phyloP scores from a whole-genome alignment of 805 yeast species.

The Monosporozyma siamensis region DNA sequence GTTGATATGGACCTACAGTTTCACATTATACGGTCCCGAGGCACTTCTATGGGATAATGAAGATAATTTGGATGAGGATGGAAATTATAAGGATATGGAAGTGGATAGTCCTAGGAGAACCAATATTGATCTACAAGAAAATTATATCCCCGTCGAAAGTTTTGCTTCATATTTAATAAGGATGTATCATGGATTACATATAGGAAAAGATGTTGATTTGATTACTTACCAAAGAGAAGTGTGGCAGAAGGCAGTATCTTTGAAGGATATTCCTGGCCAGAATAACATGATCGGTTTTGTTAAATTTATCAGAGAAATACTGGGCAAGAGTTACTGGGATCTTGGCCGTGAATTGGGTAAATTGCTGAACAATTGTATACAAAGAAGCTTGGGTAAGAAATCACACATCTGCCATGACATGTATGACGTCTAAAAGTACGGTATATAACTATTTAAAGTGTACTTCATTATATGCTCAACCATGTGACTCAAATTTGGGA shows the following conservation, averaged over 20 bases:
- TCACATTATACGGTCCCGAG: conserved; percentile 41
- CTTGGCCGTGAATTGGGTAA: conserved; percentile 48
- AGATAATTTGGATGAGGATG: background rate
- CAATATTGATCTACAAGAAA: conserved; percentile 7
- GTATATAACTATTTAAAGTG: background rate
- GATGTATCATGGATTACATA: conserved; percentile 33
- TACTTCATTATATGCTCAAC: too few relatives aligned
- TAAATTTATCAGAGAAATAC: conserved; percentile 34
- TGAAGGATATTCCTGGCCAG: conserved; percentile 35
- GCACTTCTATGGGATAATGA: conserved; percentile 23
- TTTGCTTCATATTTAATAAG: conserved; percentile 45
- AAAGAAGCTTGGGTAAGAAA: conserved; percentile 44
- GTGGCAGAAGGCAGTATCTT: conserved; percentile 33
- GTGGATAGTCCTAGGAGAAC: background rate
- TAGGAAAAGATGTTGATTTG: conserved; percentile 26
- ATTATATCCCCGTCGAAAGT: conserved; percentile 34
- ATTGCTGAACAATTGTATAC: conserved; percentile 44
- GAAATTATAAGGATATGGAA: background rate
- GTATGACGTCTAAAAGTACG: conserved; percentile 30
- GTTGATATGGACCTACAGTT: conserved; percentile 45
- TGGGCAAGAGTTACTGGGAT: conserved; percentile 42
- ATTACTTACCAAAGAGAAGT: conserved; percentile 36
- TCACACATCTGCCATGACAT: conserved; percentile 41
- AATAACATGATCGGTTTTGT: conserved; percentile 50
- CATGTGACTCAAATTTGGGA: too few relatives aligned